Conservation (phyloP, 1,139 yeast species). For the Pichia norvegensis region DNA sequence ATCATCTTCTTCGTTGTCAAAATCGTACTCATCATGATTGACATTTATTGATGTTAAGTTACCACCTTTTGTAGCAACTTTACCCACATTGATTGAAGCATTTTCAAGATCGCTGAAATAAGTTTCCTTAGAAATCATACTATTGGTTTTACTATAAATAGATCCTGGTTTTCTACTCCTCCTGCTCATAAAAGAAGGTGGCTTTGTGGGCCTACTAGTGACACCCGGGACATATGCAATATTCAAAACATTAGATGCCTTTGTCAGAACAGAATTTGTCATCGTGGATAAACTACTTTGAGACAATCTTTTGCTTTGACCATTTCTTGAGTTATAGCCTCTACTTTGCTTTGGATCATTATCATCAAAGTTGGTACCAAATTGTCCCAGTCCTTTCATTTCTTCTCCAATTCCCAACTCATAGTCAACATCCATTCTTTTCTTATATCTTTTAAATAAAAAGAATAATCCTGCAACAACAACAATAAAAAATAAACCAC, state of each 20-base stretch:
- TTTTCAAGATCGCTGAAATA: constrained; percentile 49
- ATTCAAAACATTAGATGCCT: constrained; percentile 85
- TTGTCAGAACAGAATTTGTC: constrained; percentile 60
- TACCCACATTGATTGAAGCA: constrained; percentile 48
- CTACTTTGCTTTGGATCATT: constrained; percentile 5
- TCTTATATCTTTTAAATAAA: constrained; percentile 32
- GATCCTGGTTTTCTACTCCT: constrained; percentile 11
- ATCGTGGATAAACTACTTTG: constrained; percentile 36
- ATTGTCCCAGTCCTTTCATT: constrained; percentile 19
- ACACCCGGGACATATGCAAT: constrained; percentile 94
- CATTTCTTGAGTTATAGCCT: background rate
- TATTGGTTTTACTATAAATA: constrained; percentile 35
- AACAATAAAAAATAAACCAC: constrained; percentile 42
- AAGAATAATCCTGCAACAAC: constrained; percentile 32
- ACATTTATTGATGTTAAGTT: constrained; percentile 54
- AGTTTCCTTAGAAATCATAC: constrained; percentile 44
- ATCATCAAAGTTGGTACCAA: constrained; percentile 20
- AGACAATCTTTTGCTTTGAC: constrained; percentile 28
- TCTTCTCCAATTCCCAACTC: constrained; percentile 22
- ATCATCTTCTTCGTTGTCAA: constrained; percentile 29
- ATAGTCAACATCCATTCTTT: constrained; percentile 22
- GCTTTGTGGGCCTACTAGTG: constrained; percentile 33
- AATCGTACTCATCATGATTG: constrained; percentile 44
- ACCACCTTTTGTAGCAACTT: constrained; percentile 60
- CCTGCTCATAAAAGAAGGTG: constrained; percentile 6